These are phyloP conservation scores for Coemansia sp. DNA, from an alignment of 192 early-diverging fungal genomes.

Conservation along the genomic window DNA sequence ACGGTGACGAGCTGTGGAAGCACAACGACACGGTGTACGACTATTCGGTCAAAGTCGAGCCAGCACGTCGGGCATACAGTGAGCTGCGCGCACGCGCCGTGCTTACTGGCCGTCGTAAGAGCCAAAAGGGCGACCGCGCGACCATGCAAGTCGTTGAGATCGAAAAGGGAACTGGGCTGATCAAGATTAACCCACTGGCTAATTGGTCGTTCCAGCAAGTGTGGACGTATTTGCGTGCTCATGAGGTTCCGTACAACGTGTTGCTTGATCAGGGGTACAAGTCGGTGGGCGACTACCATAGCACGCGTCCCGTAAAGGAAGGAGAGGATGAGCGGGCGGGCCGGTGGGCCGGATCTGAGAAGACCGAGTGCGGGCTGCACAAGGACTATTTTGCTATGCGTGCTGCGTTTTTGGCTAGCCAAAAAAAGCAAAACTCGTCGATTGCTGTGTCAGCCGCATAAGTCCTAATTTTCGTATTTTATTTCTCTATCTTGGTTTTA, in stretches of 20 bases:
- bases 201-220: constrained; percentile 89
- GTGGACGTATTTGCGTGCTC: constrained; percentile 77
- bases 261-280: constrained; percentile 89
- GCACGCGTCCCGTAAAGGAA: constrained; percentile 69
- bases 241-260: constrained; percentile 89
- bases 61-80: constrained; percentile 81
- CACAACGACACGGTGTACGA: constrained; percentile 78
- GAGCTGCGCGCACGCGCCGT: constrained; percentile 72
- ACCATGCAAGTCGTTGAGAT: constrained; percentile 78
- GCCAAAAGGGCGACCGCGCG: constrained; percentile 83
- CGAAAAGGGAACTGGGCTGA: constrained; percentile 68
- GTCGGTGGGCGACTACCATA: constrained; percentile 91
- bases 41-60: constrained; percentile 93
- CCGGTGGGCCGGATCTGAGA: constrained; percentile 82
- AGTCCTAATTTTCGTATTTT: not conserved
- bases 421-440: constrained; percentile 61
- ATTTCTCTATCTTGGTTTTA: not conserved
- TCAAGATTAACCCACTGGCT: constrained; percentile 94
- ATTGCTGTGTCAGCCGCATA: too few relatives aligned
- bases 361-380: constrained; percentile 95
- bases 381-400: constrained; percentile 97
- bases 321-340: constrained; percentile 81
- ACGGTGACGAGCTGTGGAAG: constrained; percentile 85
- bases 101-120: constrained; percentile 86
- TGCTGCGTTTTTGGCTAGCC: constrained; percentile 70